phyloP scores from a whole-genome alignment of 108 stramenopile genomes.

The Cylindrotheca closterium region DNA sequence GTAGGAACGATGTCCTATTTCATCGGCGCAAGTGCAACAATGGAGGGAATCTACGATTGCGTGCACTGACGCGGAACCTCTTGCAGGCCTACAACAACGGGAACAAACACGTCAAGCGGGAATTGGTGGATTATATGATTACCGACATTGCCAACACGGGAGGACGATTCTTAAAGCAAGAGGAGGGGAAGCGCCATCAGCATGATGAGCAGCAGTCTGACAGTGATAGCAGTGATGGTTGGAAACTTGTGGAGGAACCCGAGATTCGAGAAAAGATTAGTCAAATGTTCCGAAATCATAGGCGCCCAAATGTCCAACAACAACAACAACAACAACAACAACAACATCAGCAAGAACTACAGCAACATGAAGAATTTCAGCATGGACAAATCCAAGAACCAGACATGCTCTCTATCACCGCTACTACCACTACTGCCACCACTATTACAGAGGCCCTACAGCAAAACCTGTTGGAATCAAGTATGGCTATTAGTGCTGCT shows the following conservation, averaged over 20 bases:
- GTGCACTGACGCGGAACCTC: background rate
- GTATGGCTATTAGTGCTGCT: no score
- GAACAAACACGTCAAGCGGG: conserved; percentile 27
- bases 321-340: no score
- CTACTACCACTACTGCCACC: no score
- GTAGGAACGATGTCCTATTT: background rate
- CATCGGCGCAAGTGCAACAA: background rate
- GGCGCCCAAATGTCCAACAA: background rate
- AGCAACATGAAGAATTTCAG: no score
- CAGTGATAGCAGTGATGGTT: background rate
- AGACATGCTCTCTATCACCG: no score
- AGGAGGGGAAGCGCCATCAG: no score
- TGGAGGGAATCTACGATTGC: background rate
- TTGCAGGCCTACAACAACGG: background rate
- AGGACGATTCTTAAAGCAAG: conserved; percentile 28
- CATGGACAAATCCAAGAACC: no score
- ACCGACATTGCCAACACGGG: conserved; percentile 11
- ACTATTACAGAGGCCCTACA: no score
- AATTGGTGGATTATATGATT: conserved; percentile 23
- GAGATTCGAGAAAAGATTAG: background rate
- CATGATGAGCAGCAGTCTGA: no score
- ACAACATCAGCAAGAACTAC: no score
- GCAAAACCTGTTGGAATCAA: no score
- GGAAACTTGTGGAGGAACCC: background rate
- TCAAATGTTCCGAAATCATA: background rate